phyloP scores from a whole-genome alignment of 805 yeast genomes.

The Monosporozyma siamensis region DNA sequence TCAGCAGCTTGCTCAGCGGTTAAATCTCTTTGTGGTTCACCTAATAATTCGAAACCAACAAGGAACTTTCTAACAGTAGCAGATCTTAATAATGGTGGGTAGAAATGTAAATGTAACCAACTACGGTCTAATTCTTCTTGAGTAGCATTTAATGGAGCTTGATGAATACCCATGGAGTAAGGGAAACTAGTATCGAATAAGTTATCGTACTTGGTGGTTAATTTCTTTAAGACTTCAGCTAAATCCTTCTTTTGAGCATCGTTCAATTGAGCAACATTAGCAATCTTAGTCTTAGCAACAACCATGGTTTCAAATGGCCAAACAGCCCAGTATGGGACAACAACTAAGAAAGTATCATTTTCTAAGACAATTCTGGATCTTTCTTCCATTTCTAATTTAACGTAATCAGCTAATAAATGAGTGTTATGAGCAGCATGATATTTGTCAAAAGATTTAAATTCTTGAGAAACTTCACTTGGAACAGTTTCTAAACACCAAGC shows the following conservation, averaged over 20 bases:
- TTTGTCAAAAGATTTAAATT: constrained; percentile 41
- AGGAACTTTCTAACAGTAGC: constrained; percentile 69
- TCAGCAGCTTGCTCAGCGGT: constrained; percentile 27
- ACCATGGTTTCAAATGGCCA: constrained; percentile 75
- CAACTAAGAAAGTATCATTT: constrained; percentile 55
- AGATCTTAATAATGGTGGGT: constrained; percentile 66
- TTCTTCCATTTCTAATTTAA: constrained; percentile 42
- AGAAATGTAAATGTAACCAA: constrained; percentile 68
- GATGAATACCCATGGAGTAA: constrained; percentile 76
- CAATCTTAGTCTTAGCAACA: constrained; percentile 45
- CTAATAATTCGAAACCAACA: constrained; percentile 63
- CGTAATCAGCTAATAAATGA: constrained; percentile 57
- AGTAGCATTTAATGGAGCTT: constrained; percentile 48
- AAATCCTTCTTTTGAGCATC: constrained; percentile 43
- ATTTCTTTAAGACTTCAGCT: constrained; percentile 41
- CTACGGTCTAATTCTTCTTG: constrained; percentile 37
- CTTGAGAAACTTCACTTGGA: constrained; percentile 59
- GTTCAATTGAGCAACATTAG: constrained; percentile 40
- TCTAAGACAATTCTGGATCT: constrained; percentile 44
- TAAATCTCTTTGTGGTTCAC: constrained; percentile 49
- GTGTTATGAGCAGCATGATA: constrained; percentile 37
- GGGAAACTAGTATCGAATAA: constrained; percentile 63
- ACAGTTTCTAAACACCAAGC: constrained; percentile 62
- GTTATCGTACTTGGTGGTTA: constrained; percentile 63
- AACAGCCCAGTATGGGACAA: constrained; percentile 75